Evolutionary conservation across 805 yeast genomes (phyloP).

Genomic region (Cyberlindnera amylophila): DNA sequence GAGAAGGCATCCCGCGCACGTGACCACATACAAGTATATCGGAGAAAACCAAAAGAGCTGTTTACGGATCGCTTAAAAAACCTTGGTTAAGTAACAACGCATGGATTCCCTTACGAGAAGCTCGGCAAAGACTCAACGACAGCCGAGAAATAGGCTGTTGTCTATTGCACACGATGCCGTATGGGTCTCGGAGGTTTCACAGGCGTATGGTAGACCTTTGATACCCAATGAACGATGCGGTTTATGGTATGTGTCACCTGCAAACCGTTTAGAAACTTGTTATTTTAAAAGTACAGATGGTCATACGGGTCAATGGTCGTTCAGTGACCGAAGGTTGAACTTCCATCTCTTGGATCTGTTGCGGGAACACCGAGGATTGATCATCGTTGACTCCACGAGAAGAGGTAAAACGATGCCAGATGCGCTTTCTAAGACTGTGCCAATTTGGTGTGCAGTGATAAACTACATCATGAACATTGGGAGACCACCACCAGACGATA

Average conservation of each 20-base stretch:
- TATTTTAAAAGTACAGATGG: constrained; percentile 94
- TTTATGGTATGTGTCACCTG: constrained; percentile 68
- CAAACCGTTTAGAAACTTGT: constrained; percentile 39
- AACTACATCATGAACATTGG: constrained; percentile 42
- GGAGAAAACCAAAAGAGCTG: no score
- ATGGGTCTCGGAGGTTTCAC: constrained; percentile 42
- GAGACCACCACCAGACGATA: constrained; percentile 18
- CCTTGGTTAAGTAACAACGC: no score
- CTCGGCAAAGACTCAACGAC: constrained; percentile 27
- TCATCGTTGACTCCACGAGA: constrained; percentile 80
- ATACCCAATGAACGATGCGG: constrained; percentile 87
- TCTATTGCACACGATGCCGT: constrained; percentile 64
- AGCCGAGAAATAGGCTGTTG: constrained; percentile 57
- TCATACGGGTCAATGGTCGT: constrained; percentile 76
- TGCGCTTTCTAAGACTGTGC: constrained; percentile 80
- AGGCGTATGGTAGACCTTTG: constrained; percentile 38
- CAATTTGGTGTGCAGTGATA: constrained; percentile 86
- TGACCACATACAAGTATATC: no score
- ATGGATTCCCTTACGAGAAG: background rate
- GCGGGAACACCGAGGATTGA: constrained; percentile 39
- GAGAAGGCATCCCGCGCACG: background rate
- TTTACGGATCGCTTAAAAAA: no score
- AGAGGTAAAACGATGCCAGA: constrained; percentile 85
- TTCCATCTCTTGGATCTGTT: constrained; percentile 60
- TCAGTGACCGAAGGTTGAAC: constrained; percentile 70